Evolutionary conservation across 2,329 filamentous ascomycete species (phyloP).

Genomic region (Phaeosphaeria sp.): DNA sequence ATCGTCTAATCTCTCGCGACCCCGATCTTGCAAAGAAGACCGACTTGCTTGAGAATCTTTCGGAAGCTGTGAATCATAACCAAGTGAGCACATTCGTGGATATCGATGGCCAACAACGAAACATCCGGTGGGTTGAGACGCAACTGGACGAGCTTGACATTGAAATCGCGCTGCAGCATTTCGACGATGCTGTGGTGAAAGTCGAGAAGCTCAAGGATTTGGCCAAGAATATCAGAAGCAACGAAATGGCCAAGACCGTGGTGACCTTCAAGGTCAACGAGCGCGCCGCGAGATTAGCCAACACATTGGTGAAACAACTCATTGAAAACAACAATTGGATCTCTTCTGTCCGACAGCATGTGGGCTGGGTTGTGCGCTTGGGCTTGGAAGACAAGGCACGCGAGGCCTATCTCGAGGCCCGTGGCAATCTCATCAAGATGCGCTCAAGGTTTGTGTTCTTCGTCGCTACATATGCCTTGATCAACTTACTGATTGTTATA

Average conservation of each 20-base stretch:
- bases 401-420: slow-evolving; percentile 82
- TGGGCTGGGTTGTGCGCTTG: slow-evolving; percentile 82
- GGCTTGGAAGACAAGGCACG: slow-evolving; percentile 90
- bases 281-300: slow-evolving; percentile 66
- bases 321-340: slow-evolving; percentile 69
- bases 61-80: slow-evolving; percentile 73
- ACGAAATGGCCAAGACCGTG: slow-evolving; percentile 57
- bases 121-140: slow-evolving; percentile 91
- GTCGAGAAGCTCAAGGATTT: slow-evolving; percentile 85
- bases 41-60: slow-evolving; percentile 78
- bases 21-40: slow-evolving; percentile 79
- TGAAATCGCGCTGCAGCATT: slow-evolving; percentile 87
- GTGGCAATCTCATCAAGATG: slow-evolving; percentile 79
- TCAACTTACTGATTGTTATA: slow-evolving; percentile 46
- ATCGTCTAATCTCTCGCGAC: slow-evolving; percentile 82
- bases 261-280: slow-evolving; percentile 84
- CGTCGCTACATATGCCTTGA: background rate
- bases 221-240: slow-evolving; percentile 66
- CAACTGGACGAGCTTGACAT: slow-evolving; percentile 97
- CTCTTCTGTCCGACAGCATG: slow-evolving; percentile 78
- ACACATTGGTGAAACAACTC: slow-evolving; percentile 77
- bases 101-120: slow-evolving; percentile 95
- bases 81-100: slow-evolving; percentile 80
- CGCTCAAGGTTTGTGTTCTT: slow-evolving; percentile 70
- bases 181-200: slow-evolving; percentile 81